Percentiles rank a stretch among this genome's conserved stretches.
phyloP scores from a whole-genome alignment of 306 rosid genomes.

The Leucaena leucocephala region DNA sequence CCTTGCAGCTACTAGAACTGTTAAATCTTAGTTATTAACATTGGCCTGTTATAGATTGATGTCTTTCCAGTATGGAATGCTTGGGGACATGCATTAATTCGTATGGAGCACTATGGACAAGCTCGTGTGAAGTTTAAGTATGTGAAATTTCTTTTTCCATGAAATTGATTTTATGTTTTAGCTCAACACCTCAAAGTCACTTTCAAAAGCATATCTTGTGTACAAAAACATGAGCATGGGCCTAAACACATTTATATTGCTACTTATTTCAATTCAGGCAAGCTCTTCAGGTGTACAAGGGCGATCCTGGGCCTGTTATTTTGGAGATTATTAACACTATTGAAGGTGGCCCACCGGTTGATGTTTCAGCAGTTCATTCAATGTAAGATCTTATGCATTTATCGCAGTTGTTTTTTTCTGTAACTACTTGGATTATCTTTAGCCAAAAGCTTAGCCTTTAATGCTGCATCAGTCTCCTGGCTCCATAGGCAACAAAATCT shows the following conservation, averaged over 20 bases:
- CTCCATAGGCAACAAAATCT: slow-evolving; percentile 30
- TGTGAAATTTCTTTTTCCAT: slow-evolving; percentile 38
- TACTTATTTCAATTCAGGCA: slow-evolving; percentile 70
- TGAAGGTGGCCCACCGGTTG: slow-evolving; percentile 98
- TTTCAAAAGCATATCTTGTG: neutral
- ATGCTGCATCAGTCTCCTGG: neutral
- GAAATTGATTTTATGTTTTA: neutral
- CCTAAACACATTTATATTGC: slow-evolving; percentile 24
- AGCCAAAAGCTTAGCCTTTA: slow-evolving; percentile 25
- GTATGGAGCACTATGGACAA: slow-evolving; percentile 94
- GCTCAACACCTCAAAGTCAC: neutral
- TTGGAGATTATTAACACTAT: slow-evolving; percentile 87
- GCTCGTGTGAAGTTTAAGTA: slow-evolving; percentile 99
- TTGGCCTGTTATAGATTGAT: slow-evolving; percentile 75
- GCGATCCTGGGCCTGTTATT: slow-evolving; percentile 81
- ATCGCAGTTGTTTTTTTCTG: slow-evolving; percentile 19
- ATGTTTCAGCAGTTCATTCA: slow-evolving; percentile 91
- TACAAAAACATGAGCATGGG: slow-evolving; percentile 18
- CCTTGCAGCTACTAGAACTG: slow-evolving; percentile 29
- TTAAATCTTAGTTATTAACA: slow-evolving; percentile 32
- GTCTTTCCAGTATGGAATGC: slow-evolving; percentile 98
- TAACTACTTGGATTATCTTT: slow-evolving; percentile 2
- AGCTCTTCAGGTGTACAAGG: slow-evolving; percentile 92
- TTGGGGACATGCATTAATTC: slow-evolving; percentile 97
- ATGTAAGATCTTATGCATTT: slow-evolving; percentile 75